These are phyloP conservation scores for Ganoderma boninense DNA, from an alignment of 1,284 basidiomycete species.

Conservation along the genomic window DNA sequence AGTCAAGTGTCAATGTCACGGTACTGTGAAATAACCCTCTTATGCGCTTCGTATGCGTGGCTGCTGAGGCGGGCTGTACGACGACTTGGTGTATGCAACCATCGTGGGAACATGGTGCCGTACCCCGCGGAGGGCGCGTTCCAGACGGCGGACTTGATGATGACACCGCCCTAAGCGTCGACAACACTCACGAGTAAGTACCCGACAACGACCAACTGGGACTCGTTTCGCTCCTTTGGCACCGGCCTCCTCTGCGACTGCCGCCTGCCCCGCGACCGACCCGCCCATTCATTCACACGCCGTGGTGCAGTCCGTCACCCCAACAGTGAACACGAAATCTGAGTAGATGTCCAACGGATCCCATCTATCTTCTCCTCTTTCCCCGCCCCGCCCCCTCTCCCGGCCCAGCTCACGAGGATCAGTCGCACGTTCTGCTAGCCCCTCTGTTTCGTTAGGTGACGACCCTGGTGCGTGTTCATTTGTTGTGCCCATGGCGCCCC, in stretches of 20 bases:
- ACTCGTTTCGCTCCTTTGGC: background rate
- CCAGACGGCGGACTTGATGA: background rate
- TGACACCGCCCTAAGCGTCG: background rate
- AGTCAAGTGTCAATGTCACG: too few relatives aligned
- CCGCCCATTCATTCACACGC: slow-evolving; percentile 7
- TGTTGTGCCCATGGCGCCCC: background rate
- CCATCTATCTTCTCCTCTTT: slow-evolving; percentile 41
- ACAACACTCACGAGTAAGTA: background rate
- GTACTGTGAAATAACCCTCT: too few relatives aligned
- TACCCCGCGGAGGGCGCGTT: background rate
- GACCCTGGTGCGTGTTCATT: slow-evolving; percentile 60
- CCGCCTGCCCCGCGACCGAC: background rate
- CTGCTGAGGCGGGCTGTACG: too few relatives aligned
- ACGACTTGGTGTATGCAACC: too few relatives aligned
- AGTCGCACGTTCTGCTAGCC: slow-evolving; percentile 51
- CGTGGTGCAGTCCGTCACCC: background rate
- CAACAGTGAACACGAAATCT: background rate
- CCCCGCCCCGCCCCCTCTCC: slow-evolving; percentile 50
- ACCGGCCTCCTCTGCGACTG: background rate
- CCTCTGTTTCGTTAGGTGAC: slow-evolving; percentile 56
- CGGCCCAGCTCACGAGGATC: slow-evolving; percentile 69
- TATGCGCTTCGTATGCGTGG: too few relatives aligned
- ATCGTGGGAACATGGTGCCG: slow-evolving; percentile 1
- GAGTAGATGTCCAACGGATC: slow-evolving; percentile 30
- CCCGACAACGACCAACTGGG: background rate